Evolutionary conservation across 495 filamentous ascomycete genomes (phyloP).

Genomic region (Podospora anserina): DNA sequence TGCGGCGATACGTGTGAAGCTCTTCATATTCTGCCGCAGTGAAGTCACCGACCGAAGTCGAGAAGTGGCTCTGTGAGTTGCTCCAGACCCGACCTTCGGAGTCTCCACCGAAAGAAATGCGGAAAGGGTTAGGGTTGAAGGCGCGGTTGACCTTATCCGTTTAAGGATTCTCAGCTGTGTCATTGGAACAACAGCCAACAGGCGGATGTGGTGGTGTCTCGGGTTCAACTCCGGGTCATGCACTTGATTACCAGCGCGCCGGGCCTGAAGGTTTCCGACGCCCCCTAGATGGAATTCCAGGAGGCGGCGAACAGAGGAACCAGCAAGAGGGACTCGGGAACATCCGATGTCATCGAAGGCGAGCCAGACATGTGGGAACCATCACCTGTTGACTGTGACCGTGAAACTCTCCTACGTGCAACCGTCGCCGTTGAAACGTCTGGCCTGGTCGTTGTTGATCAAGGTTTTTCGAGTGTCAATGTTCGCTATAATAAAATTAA

Average conservation of each 20-base stretch:
- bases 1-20: conserved; percentile 6
- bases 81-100: conserved; percentile 3
- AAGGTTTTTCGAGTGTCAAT: background rate
- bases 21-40: conserved; percentile 13
- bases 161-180: background rate
- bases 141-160: background rate
- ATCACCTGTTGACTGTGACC: too few species aligned
- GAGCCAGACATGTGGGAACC: too few species aligned
- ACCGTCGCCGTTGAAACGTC: background rate
- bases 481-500: background rate
- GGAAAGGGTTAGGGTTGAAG: background rate
- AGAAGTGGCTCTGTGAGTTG: background rate
- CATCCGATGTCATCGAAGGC: too few species aligned
- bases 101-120: conserved; percentile 2
- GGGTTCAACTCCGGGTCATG: background rate
- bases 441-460: background rate
- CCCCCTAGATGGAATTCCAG: background rate
- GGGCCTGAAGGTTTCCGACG: background rate
- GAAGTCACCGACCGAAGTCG: conserved; percentile 1
- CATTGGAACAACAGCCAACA: background rate
- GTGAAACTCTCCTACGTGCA: background rate
- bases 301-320: background rate
- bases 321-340: background rate
- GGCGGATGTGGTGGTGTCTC: background rate
- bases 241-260: background rate